Evolutionary conservation across 2,329 filamentous ascomycete species (phyloP).

Genomic region (Diaporthe caulivora): DNA sequence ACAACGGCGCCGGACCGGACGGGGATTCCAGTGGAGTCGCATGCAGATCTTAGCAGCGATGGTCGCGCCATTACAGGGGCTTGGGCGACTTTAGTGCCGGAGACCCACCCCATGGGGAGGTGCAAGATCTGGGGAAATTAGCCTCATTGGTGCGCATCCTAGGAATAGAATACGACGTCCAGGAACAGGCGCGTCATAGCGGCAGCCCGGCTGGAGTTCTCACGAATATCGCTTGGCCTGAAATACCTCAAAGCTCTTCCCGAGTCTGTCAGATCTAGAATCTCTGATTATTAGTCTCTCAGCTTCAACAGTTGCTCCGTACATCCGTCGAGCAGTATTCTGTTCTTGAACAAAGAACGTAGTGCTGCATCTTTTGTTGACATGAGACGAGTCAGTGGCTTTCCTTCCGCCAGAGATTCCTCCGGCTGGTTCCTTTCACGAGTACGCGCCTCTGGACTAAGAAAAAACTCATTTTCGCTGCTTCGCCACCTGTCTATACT

Average conservation of each 20-base stretch:
- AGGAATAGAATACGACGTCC: conserved; percentile 20
- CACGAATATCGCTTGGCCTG: not conserved
- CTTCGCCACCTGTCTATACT: not conserved
- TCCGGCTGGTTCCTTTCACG: not conserved
- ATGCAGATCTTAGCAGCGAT: conserved; percentile 17
- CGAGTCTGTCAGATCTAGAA: not conserved
- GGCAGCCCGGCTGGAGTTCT: not conserved
- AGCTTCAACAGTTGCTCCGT: not conserved
- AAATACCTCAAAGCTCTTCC: not conserved
- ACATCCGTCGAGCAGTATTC: not conserved
- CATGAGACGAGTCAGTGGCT: not conserved
- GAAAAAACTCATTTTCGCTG: not conserved
- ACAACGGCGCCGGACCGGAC: not conserved
- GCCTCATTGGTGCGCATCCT: conserved; percentile 29
- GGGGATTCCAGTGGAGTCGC: conserved; percentile 8
- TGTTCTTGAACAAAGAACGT: not conserved
- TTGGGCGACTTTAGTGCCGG: conserved; percentile 19
- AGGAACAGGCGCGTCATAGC: conserved; percentile 10
- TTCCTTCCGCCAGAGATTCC: not conserved
- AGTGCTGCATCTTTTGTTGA: not conserved
- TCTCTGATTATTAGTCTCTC: not conserved
- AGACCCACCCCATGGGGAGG: conserved; percentile 12
- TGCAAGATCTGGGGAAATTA: conserved; percentile 20
- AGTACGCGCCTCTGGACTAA: not conserved
- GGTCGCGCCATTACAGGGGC: not conserved